Percentiles rank a stretch among this genome's conserved stretches.
Evolutionary conservation across 2,329 filamentous ascomycete genomes (phyloP).

Genomic region (Aspergillus tanneri): DNA sequence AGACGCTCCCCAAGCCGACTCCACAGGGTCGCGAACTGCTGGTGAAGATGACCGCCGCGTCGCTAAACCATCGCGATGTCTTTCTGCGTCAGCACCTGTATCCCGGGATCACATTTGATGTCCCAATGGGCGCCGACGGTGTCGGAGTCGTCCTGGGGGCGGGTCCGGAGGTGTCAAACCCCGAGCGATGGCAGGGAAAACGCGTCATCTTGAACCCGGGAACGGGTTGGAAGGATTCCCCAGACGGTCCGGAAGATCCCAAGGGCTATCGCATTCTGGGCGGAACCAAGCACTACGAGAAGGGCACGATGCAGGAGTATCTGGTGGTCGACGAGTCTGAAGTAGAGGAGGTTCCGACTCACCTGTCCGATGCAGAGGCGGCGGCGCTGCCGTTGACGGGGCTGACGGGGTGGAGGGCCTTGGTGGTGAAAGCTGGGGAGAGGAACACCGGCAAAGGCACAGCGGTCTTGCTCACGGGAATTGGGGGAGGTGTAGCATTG

Average conservation of each 20-base stretch:
- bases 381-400: conserved; percentile 84
- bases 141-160: conserved; percentile 68
- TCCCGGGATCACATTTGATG: conserved; percentile 75
- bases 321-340: conserved; percentile 68
- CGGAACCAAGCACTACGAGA: conserved; percentile 61
- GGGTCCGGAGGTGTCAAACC: conserved; percentile 54
- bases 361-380: conserved; percentile 71
- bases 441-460: conserved; percentile 54
- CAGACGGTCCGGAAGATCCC: conserved; percentile 69
- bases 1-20: conserved; percentile 61
- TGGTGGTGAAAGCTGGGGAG: conserved; percentile 73
- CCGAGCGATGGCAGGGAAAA: conserved; percentile 59
- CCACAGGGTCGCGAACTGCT: conserved; percentile 69
- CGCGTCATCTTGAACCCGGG: conserved; percentile 76
- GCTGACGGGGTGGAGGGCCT: conserved; percentile 81
- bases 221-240: conserved; percentile 70
- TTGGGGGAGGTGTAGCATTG: conserved; percentile 88
- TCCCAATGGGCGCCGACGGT: conserved; percentile 80
- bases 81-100: conserved; percentile 93
- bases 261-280: conserved; percentile 43
- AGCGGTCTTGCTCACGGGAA: conserved; percentile 84
- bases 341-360: conserved; percentile 71
- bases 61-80: conserved; percentile 92
- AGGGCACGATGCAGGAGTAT: conserved; percentile 74
- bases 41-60: conserved; percentile 72